Conservation (phyloP, 306 rosid genomes). For the Oxytropis ochrocephala region DNA sequence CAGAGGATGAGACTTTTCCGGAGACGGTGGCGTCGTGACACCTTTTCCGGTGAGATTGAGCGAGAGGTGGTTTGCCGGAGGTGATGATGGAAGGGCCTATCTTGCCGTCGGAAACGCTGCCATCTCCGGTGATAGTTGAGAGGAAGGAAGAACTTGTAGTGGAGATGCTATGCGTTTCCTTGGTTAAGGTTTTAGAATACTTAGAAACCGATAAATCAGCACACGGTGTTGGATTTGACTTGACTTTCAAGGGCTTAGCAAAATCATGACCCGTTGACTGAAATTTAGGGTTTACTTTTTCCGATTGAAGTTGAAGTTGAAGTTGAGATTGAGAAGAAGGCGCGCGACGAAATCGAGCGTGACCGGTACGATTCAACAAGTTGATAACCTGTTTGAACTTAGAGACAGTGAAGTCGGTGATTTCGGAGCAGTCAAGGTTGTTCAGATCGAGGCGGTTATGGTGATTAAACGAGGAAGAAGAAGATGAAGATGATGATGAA, state of each 20-base stretch:
- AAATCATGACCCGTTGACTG: conserved; percentile 18
- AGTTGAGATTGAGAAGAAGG: conserved; percentile 23
- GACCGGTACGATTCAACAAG: conserved; percentile 73
- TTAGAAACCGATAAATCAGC: conserved; percentile 20
- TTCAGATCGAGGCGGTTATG: neutral
- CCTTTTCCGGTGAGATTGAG: conserved; percentile 45
- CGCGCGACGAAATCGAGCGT: conserved; percentile 86
- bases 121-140: conserved; percentile 73
- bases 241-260: neutral
- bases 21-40: conserved; percentile 40
- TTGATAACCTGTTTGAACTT: conserved; percentile 70
- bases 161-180: conserved; percentile 32
- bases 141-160: conserved; percentile 58
- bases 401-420: conserved; percentile 72
- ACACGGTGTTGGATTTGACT: neutral
- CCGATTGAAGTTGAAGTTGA: too few species aligned
- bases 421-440: conserved; percentile 42
- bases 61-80: conserved; percentile 61
- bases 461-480: neutral
- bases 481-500: neutral
- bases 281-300: neutral
- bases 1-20: conserved; percentile 38
- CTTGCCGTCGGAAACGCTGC: conserved; percentile 68
- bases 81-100: conserved; percentile 28
- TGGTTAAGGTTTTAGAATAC: neutral